phyloP scores from a whole-genome alignment of 2,329 filamentous ascomycete species.

The Exophiala sp. region DNA sequence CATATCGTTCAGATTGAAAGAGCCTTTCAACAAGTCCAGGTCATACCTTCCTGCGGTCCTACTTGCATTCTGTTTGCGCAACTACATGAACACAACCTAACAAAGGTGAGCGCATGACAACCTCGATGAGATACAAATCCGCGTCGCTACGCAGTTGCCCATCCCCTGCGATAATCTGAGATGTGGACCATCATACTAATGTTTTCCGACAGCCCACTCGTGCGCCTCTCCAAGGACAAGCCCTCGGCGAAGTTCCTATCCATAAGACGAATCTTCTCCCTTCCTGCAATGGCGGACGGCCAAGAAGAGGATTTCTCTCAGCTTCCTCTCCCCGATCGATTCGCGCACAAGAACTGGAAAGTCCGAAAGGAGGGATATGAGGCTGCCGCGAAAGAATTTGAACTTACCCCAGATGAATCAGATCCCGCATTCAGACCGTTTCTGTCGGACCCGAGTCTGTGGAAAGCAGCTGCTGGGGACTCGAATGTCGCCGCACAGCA shows the following conservation, averaged over 20 bases:
- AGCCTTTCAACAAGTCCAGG: neutral
- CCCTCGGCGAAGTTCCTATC: constrained; percentile 9
- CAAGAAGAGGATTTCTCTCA: constrained; percentile 42
- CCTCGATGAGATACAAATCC: too few species aligned
- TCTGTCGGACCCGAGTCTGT: constrained; percentile 74
- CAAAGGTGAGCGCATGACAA: neutral
- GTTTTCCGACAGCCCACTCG: constrained; percentile 24
- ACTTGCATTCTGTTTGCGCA: neutral
- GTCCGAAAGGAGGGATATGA: constrained; percentile 93
- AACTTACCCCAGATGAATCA: constrained; percentile 76
- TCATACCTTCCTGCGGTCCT: neutral
- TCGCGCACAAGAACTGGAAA: constrained; percentile 74
- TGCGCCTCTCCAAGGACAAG: constrained; percentile 12
- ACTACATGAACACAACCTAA: constrained; percentile 1
- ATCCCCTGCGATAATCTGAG: neutral
- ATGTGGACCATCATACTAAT: constrained; percentile 14
- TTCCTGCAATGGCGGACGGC: constrained; percentile 39
- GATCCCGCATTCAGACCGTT: constrained; percentile 86
- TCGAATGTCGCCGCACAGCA: constrained; percentile 96
- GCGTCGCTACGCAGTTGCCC: neutral
- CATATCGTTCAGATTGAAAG: neutral
- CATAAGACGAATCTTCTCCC: constrained; percentile 24
- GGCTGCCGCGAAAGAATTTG: constrained; percentile 83
- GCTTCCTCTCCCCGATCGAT: constrained; percentile 41
- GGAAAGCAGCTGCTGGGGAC: constrained; percentile 89